Evolutionary conservation across 2,329 filamentous ascomycete genomes (phyloP), one percentile per base, ranked within the genome.

Genomic region (Fusarium nematophilum): DNA sequence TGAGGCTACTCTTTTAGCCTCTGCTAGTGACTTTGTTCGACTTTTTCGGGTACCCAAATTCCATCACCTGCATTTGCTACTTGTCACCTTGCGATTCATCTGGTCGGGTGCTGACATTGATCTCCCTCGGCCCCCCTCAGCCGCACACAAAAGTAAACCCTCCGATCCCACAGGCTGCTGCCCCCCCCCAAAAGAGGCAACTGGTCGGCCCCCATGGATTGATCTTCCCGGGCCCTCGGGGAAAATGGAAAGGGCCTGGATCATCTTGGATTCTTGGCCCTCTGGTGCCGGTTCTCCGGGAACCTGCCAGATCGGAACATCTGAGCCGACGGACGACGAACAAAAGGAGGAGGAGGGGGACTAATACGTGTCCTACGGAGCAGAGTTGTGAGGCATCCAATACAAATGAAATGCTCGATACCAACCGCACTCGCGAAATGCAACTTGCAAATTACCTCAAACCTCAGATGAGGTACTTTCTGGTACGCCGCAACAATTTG

Each of bases 221-320:
- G 17, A 30, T 43, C 17, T 38, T 49, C 36, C 46, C 34, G 21
- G 46, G 18, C 18, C 27, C 18, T 49, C 36, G 46, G 34, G 10
- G 26, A 40, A 40, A 25, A n/a, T n/a, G n/a, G n/a, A n/a, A n/a
- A n/a, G 33, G 34, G 17, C 18, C 27, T 33, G 10, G 7, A 9
- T 31, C 15, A 40, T 42, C 54, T 63, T 54, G 33, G 36, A 33
- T 44, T 34, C 13, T 33, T 37, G 42, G 11, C 27, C 45, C 31
- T 43, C 45, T 37, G 30, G 39, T 64, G 60, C 60, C 60, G 56
- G 49, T 64, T 61, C 50, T 64, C 60, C 55, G 59, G 43, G 42
- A 63, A 64, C 54, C 55, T 61, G 46, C 59, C 55, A 64, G 50
- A 53, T 64, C 45, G 21, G 49, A 64, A 23, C 30, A 18, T 51